A percentile compares a stretch with the other conserved stretches of the same genome.
Evolutionary conservation across 345 rosid species (phyloP).

Genomic region (Melastoma malabathricum): DNA sequence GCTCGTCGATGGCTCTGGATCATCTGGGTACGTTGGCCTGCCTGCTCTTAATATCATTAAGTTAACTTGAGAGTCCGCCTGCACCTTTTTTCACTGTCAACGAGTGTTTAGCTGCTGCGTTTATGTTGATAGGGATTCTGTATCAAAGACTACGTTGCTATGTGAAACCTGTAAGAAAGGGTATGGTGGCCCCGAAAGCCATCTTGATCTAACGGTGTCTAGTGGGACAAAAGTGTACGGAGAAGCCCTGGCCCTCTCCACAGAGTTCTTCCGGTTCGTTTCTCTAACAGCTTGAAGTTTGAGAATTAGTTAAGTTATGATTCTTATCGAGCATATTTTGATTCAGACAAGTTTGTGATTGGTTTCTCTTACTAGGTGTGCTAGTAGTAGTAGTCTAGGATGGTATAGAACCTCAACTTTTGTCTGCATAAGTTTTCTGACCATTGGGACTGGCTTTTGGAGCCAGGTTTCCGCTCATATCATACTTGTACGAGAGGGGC

Average conservation of each 20-base stretch:
- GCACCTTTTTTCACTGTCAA: neutral
- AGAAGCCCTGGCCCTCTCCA: constrained; percentile 42
- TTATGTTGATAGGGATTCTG: constrained; percentile 26
- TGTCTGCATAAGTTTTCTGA: no score
- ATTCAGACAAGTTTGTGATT: neutral
- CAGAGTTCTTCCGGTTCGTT: constrained; percentile 40
- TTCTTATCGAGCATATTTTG: no score
- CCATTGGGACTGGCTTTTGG: constrained; percentile 4
- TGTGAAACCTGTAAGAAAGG: constrained; percentile 57
- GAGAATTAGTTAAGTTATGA: no score
- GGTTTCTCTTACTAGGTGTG: neutral
- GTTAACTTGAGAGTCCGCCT: neutral
- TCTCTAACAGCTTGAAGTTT: no score
- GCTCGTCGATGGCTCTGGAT: constrained; percentile 15
- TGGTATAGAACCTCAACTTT: neutral
- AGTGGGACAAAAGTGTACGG: constrained; percentile 38
- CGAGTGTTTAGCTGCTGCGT: neutral
- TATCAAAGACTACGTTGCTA: constrained; percentile 26
- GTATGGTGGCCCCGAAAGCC: constrained; percentile 41
- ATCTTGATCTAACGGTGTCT: constrained; percentile 52
- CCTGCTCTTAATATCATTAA: neutral
- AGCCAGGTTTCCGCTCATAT: constrained; percentile 42
- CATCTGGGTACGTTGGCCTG: constrained; percentile 30
- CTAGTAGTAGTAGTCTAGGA: neutral
- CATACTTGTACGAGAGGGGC: constrained; percentile 79